These are phyloP conservation scores for Solanum commersonii DNA, from an alignment of 257 asterid species.

Conservation along the genomic window DNA sequence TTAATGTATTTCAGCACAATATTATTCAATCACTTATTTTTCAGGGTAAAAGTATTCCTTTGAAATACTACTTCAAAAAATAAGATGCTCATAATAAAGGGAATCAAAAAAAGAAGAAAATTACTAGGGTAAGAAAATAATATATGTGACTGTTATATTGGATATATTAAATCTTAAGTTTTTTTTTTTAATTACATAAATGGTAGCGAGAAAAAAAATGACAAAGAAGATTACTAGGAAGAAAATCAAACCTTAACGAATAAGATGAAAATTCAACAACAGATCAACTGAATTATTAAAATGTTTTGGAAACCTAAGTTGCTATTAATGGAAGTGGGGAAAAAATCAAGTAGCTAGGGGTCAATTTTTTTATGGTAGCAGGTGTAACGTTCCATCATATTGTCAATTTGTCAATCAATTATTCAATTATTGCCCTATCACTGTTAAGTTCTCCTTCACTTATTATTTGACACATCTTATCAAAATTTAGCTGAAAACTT, in stretches of 20 bases:
- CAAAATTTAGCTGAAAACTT: neutral
- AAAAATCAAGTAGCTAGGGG: neutral
- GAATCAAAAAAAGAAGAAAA: neutral
- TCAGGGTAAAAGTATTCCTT: neutral
- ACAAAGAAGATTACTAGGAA: no score
- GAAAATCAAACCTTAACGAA: neutral
- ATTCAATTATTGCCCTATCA: neutral
- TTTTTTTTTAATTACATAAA: no score
- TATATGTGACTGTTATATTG: neutral
- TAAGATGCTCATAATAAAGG: neutral
- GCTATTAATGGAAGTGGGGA: neutral
- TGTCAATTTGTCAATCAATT: constrained; percentile 4
- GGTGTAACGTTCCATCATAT: constrained; percentile 14
- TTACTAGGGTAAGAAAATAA: neutral
- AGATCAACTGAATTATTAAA: no score
- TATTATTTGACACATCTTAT: neutral
- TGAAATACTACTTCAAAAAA: neutral
- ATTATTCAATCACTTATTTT: neutral
- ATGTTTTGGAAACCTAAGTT: neutral
- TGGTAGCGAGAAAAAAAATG: no score
- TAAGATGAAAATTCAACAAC: neutral
- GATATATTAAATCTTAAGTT: neutral
- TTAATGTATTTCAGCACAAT: neutral
- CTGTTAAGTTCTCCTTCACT: neutral
- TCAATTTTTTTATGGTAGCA: constrained; percentile 2